Conservation (phyloP, 345 rosid species). For the Angophora floribunda region DNA sequence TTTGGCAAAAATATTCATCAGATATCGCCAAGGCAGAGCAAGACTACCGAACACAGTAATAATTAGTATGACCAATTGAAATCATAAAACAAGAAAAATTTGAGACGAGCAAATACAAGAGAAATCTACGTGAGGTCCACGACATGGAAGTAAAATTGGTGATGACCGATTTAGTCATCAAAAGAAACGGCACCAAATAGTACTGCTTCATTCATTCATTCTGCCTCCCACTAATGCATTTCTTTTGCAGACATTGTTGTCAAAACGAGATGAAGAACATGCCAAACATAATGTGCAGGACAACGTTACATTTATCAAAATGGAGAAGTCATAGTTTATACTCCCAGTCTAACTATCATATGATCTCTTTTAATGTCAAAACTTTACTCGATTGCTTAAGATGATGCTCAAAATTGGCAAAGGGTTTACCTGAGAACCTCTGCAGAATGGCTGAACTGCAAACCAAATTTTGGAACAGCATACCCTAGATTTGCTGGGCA, state of each 20-base stretch:
- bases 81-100: too few species aligned
- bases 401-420: too few species aligned
- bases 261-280: background rate
- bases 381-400: too few species aligned
- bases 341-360: too few species aligned
- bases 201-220: background rate
- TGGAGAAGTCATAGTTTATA: too few species aligned
- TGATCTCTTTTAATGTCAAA: too few species aligned
- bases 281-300: background rate
- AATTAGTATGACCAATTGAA: background rate
- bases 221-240: background rate
- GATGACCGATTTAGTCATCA: background rate
- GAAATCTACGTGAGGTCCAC: background rate
- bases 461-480: background rate
- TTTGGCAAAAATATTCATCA: background rate
- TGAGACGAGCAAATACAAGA: background rate
- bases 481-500: background rate
- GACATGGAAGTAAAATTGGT: background rate
- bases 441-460: background rate
- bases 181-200: background rate
- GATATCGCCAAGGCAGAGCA: background rate
- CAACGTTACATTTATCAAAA: background rate
- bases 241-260: background rate
- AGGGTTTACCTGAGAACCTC: too few species aligned
- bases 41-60: background rate